These are phyloP conservation scores for Xerocomellus chrysenteron DNA, from an alignment of 768 basidiomycete species.

Conservation along the genomic window DNA sequence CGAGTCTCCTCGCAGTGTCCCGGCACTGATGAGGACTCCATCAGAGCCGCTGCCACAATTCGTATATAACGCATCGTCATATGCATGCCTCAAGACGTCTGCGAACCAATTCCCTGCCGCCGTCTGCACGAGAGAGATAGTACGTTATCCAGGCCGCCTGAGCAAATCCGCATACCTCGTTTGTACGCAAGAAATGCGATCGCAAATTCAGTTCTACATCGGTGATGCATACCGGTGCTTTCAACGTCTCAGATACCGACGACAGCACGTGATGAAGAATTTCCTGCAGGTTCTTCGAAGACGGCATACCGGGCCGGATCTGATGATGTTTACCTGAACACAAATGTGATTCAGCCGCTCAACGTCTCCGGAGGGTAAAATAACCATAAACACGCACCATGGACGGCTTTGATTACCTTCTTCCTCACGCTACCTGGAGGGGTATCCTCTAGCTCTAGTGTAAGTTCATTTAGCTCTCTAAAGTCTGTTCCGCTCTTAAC, in stretches of 20 bases:
- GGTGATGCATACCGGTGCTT: slow-evolving; percentile 74
- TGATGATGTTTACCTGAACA: slow-evolving; percentile 62
- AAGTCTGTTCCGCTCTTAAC: slow-evolving; percentile 92
- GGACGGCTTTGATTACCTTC: slow-evolving; percentile 60
- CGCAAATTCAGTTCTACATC: slow-evolving; percentile 68
- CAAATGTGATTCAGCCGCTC: not conserved
- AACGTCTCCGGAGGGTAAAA: not conserved
- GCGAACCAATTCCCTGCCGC: slow-evolving; percentile 81
- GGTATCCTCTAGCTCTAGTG: slow-evolving; percentile 57
- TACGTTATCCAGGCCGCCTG: not conserved
- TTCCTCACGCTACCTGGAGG: slow-evolving; percentile 62
- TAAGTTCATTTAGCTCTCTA: slow-evolving; percentile 77
- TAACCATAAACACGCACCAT: slow-evolving; percentile 42
- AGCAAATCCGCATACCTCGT: slow-evolving; percentile 49
- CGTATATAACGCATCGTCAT: slow-evolving; percentile 65
- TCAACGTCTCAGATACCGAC: slow-evolving; percentile 65
- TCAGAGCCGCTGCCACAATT: slow-evolving; percentile 67
- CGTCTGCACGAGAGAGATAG: slow-evolving; percentile 41
- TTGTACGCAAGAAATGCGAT: slow-evolving; percentile 69
- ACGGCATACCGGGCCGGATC: slow-evolving; percentile 56
- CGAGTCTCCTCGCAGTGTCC: slow-evolving; percentile 84
- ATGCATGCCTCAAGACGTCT: slow-evolving; percentile 80
- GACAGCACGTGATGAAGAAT: slow-evolving; percentile 65
- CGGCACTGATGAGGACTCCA: slow-evolving; percentile 78
- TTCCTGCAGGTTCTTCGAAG: slow-evolving; percentile 52